These are phyloP conservation scores for Epichloe scottii DNA, from an alignment of 2,329 filamentous ascomycete genomes.

Conservation along the genomic window DNA sequence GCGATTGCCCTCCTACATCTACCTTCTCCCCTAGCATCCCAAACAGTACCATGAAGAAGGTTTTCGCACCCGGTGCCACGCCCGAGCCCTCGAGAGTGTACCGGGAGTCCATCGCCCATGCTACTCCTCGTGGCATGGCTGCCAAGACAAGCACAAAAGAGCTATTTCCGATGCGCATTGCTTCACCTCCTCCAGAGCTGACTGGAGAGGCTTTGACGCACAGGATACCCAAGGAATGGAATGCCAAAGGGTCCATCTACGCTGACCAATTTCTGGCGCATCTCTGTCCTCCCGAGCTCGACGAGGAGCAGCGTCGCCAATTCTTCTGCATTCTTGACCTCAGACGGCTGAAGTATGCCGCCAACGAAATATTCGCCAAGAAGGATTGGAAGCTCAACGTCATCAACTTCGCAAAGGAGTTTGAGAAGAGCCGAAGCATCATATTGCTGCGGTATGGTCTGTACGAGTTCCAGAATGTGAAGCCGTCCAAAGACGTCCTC, in stretches of 20 bases:
- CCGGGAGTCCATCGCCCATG: constrained; percentile 33
- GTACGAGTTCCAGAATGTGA: constrained; percentile 51
- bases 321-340: constrained; percentile 52
- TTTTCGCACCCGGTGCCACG: constrained; percentile 33
- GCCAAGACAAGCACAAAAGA: constrained; percentile 36
- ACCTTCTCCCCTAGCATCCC: constrained; percentile 35
- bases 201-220: constrained; percentile 42
- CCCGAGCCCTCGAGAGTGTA: constrained; percentile 30
- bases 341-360: constrained; percentile 47
- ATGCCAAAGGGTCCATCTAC: constrained; percentile 41
- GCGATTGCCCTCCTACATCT: constrained; percentile 18
- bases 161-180: constrained; percentile 46
- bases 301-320: constrained; percentile 46
- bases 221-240: constrained; percentile 40
- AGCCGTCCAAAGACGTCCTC: constrained; percentile 43
- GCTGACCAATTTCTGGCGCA: constrained; percentile 47
- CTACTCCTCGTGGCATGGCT: constrained; percentile 36
- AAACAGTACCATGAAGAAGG: constrained; percentile 32
- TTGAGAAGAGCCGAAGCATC: constrained; percentile 49
- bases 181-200: constrained; percentile 41
- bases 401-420: constrained; percentile 50
- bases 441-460: constrained; percentile 50
- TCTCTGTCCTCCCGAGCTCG: constrained; percentile 43
- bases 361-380: constrained; percentile 45
- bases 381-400: constrained; percentile 53